Evolutionary conservation across 2,329 filamentous ascomycete species (phyloP), one percentile per base, ranked within the genome.

Genomic region (Periconia digitata): DNA sequence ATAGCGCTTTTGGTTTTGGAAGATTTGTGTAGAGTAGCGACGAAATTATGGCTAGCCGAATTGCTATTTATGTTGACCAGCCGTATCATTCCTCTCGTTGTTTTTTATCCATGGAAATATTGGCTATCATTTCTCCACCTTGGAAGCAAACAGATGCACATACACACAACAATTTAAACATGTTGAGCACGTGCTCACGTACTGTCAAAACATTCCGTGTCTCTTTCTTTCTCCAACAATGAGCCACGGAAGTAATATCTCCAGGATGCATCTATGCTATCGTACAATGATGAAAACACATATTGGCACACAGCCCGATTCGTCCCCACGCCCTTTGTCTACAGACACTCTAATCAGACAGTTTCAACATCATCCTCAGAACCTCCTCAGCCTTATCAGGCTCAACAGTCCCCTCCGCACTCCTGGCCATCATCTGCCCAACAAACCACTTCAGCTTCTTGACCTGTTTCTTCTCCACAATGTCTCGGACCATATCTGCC

Each of bases 381-480:
- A 81, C 73, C 48, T 72, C 69, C 63, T 81, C 79, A 8, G 84
- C 85, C 59, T 77, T 77, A 47, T 75, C 74, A 4, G 85, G 80
- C 66, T 87, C 83, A 6, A 87, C 79, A 1, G 80, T 80, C 1
- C 84, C 84, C 50, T 83, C 81, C 22, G 79, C 76, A 22, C 82
- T 82, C 51, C 73, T 71, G 38, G 81, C 75, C 71, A 87, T 84
- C 81, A 88, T 86, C 66, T 86, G 81, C 10, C 85, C 85, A 13
- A 89, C 79, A 57, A 88, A 80, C 74, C 81, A 88, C 59, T 83
- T 84, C 6, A 86, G 66, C 67, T 88, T 89, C n/a, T 83, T 82
- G 23, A 75, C 72, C 55, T 86, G 82, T 0, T 80, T 79, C 60
- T 82, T 84, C 40, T 76, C 73, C 36, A 78, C 73, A 42, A 87